phyloP scores from a whole-genome alignment of 2,329 filamentous ascomycete genomes.

The Graphilbum sp. region DNA sequence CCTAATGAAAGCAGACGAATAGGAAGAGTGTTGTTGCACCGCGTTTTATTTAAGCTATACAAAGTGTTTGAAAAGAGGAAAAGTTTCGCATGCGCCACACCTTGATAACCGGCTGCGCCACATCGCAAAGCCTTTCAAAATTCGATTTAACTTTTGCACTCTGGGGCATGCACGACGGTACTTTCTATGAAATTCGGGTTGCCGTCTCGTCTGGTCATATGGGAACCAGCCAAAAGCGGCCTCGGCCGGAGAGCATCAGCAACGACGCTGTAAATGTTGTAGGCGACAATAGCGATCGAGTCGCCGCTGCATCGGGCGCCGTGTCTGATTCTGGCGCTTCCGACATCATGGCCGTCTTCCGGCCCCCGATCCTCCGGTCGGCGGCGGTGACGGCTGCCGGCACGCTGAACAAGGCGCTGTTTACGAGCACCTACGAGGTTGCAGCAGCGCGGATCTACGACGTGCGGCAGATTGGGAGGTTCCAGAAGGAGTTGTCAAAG shows the following conservation, averaged over 20 bases:
- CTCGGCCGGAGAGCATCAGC: constrained; percentile 6
- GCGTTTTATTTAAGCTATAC: no score
- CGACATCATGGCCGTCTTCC: constrained; percentile 42
- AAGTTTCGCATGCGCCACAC: constrained; percentile 1
- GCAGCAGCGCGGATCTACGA: constrained; percentile 67
- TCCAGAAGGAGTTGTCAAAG: constrained; percentile 48
- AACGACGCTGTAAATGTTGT: constrained; percentile 1
- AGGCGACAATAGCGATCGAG: background rate
- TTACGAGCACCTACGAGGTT: constrained; percentile 58
- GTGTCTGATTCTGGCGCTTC: no score
- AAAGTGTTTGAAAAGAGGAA: background rate
- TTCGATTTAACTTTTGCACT: no score
- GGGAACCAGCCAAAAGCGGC: constrained; percentile 7
- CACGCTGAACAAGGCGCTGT: constrained; percentile 63
- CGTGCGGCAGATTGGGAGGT: constrained; percentile 55
- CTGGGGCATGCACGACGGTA: no score
- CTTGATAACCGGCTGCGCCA: constrained; percentile 1
- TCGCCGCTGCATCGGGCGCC: constrained; percentile 10
- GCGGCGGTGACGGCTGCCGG: constrained; percentile 40
- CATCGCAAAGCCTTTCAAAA: background rate
- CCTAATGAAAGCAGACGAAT: no score
- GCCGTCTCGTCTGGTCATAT: no score
- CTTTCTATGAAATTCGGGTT: no score
- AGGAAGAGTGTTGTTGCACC: no score
- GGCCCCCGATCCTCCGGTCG: constrained; percentile 59